These are phyloP conservation scores for Globisporangium cederbergense DNA, from an alignment of 352 stramenopile species.

Conservation along the genomic window DNA sequence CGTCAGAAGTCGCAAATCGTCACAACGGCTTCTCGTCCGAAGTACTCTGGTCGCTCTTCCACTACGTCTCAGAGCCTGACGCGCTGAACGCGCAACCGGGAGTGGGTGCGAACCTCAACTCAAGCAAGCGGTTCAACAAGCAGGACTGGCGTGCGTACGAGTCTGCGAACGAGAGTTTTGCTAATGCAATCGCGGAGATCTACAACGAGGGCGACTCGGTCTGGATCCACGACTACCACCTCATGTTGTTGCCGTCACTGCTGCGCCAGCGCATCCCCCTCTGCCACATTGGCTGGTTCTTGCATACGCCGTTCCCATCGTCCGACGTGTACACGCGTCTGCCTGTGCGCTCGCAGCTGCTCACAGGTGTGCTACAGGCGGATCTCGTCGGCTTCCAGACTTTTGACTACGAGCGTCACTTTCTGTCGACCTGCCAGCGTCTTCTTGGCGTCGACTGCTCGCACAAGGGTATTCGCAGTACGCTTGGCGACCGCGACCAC, in stretches of 20 bases:
- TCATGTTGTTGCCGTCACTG: constrained; percentile 87
- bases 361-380: constrained; percentile 76
- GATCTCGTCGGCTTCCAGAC: constrained; percentile 87
- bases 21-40: constrained; percentile 89
- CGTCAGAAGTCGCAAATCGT: constrained; percentile 75
- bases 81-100: constrained; percentile 41
- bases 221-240: constrained; percentile 90
- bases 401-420: constrained; percentile 89
- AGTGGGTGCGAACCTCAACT: constrained; percentile 37
- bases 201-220: constrained; percentile 88
- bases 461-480: constrained; percentile 75
- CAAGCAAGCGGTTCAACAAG: constrained; percentile 82
- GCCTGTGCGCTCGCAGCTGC: constrained; percentile 69
- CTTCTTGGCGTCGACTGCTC: constrained; percentile 69
- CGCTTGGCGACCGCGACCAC: constrained; percentile 64
- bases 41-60: constrained; percentile 90
- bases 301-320: constrained; percentile 87
- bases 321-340: constrained; percentile 85
- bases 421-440: constrained; percentile 79
- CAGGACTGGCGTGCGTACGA: constrained; percentile 88
- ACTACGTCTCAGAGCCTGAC: constrained; percentile 83
- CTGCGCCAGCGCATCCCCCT: constrained; percentile 69
- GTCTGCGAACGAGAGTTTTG: constrained; percentile 84
- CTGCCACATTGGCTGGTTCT: constrained; percentile 83
- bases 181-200: constrained; percentile 78